Evolutionary conservation across 192 early-diverging fungal genomes (phyloP), one percentile per base, ranked within the genome.

Genomic region (Coemansia sp.): DNA sequence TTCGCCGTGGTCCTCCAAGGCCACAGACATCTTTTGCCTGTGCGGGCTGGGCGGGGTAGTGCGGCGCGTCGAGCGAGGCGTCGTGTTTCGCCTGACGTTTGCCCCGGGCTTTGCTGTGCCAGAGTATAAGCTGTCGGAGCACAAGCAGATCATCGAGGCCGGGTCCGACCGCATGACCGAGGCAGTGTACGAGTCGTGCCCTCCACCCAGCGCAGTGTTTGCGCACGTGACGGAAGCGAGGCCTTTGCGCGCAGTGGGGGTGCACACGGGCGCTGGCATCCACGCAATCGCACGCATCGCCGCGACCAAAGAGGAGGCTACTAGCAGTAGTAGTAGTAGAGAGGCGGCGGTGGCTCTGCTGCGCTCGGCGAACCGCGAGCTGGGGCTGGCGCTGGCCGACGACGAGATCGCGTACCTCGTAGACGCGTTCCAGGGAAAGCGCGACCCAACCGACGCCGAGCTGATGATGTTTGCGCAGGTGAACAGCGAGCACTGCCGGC

Each of bases 401-500:
- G 97, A 99, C 70, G 97, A 99, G 76, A 97, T 99, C 60, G 93
- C 93, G 68, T 99, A 99, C 68, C 84, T 99, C 47, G 91, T 94
- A 4, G 85, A 88, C 9, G 92, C 93, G 15, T 98, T 96, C 58
- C 71, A 70, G 6, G 71, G 60, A 17, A 77, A 65, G 37, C 88
- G 95, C 43, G 92, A 96, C 69, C 97, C 97, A n/a, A 99, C 98
- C 3, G 97, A 99, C 75, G 94, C 94, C 1, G 97, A 99, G 85
- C 86, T 99, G 39, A 96, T 99, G 87, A 99, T 99, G 98, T 99
- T 99, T 92, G 97, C 97, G 39, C 98, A 99, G 77, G 98, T 99
- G 70, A 99, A 99, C 85, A 98, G 96, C 45, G 98, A 99, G 85
- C 98, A 99, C 84, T 99, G 98, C 83, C 88, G 98, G 15, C 98